Conservation (phyloP, 2,329 filamentous ascomycete species). For the Fusarium sp. region DNA sequence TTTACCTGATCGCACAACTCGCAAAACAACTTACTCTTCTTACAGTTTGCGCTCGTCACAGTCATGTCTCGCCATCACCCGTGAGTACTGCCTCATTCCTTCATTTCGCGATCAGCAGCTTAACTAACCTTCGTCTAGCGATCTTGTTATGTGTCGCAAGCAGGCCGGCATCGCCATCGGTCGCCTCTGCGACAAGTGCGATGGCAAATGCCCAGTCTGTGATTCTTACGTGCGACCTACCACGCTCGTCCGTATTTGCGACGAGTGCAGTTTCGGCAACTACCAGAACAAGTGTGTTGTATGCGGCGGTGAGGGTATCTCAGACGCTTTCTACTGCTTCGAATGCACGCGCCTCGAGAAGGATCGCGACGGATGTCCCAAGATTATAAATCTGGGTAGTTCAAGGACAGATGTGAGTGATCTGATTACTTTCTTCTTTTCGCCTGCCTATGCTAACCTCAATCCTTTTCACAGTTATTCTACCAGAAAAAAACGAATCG, state of each 20-base stretch:
- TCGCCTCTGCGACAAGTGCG: slow-evolving; percentile 99
- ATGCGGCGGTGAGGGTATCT: slow-evolving; percentile 97
- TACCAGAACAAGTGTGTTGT: slow-evolving; percentile 99
- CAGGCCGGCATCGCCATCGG: slow-evolving; percentile 97
- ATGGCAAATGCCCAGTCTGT: slow-evolving; percentile 99
- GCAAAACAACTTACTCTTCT: neutral
- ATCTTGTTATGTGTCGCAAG: slow-evolving; percentile 99
- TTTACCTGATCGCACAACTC: neutral
- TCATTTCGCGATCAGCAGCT: neutral
- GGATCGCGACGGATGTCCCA: slow-evolving; percentile 96
- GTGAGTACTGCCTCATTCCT: slow-evolving; percentile 62
- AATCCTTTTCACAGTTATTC: slow-evolving; percentile 61
- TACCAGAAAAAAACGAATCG: slow-evolving; percentile 77
- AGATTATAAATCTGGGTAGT: slow-evolving; percentile 98
- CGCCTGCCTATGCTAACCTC: slow-evolving; percentile 35
- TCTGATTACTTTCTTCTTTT: neutral
- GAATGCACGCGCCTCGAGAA: slow-evolving; percentile 98
- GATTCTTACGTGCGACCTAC: slow-evolving; percentile 99
- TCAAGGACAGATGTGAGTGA: slow-evolving; percentile 87
- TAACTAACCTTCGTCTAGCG: slow-evolving; percentile 63
- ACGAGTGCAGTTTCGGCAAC: slow-evolving; percentile 99
- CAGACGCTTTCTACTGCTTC: slow-evolving; percentile 99
- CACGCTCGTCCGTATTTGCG: slow-evolving; percentile 96
- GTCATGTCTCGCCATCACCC: slow-evolving; percentile 94
- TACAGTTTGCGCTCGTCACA: slow-evolving; percentile 23